Evolutionary conservation across 23 red algal genomes (phyloP), one percentile per base, ranked within the genome.

Genomic region (Gracilariopsis chorda): DNA sequence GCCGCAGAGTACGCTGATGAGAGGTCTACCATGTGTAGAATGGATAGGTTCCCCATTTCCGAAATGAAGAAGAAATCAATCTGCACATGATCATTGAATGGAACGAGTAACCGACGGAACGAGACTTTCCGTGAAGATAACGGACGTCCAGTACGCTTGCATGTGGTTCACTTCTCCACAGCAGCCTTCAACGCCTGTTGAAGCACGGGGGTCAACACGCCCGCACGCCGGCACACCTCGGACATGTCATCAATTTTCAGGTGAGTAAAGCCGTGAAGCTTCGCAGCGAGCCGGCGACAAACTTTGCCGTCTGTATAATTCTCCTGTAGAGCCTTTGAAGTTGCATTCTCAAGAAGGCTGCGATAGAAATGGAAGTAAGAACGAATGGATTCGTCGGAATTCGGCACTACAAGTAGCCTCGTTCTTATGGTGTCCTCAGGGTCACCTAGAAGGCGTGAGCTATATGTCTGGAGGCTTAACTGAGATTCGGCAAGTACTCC

Each of bases 211-310:
- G 45, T 76, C 1, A 76, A 37, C 7, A 88, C 64, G 28, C 48
- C 33, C 7, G 35, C 65, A 8, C 65, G 65, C 16, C 46, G 43
- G 35, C 64, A 74, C 16, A 88, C 44, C 4, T 60, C 45, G 10
- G 30, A 36, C 83, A 55, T 88, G 33, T 88, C 83, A 3, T 73
- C 39, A 11, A 77, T 3, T 12, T 62, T 2, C 25, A 76, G 23
- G 83, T 88, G 43, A 46, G 65, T 69, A 35, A 51, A 74, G 1
- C 83, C 47, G 34, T 88, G 64, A 32, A 88, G 62, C 61, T 88
- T 77, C 4, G 29, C 51, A 13, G 41, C 65, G 37, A 76, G 71
- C 4, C 58, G 57, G 19, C 69, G 69, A 12, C 44, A 48, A 1
- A 75, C 33, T 24, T 75, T 48, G 43, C 19, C 4, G 72, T 48